These are phyloP conservation scores for Rhizoclosmatium globosum DNA, from an alignment of 192 early-diverging fungal species.

Conservation along the genomic window DNA sequence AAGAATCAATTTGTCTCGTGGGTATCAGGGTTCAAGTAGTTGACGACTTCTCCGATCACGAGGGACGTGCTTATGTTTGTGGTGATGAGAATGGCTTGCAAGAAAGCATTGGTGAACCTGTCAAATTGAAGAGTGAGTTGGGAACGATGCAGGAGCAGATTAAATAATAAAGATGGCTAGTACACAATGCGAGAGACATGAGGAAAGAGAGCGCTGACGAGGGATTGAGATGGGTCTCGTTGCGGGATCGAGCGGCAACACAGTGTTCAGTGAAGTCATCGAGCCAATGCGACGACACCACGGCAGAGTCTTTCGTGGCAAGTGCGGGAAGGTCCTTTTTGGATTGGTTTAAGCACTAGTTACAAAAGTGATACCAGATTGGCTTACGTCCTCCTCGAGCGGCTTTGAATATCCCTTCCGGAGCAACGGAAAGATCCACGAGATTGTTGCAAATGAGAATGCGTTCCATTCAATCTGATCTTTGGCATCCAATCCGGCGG, in stretches of 20 bases:
- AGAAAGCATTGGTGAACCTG: slow-evolving; percentile 5
- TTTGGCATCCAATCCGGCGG: too few relatives aligned
- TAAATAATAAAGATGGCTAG: background rate
- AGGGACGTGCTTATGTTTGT: background rate
- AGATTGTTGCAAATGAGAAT: slow-evolving; percentile 34
- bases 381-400: background rate
- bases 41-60: slow-evolving; percentile 24
- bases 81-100: background rate
- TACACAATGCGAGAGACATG: slow-evolving; percentile 17
- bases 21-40: background rate
- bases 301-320: background rate
- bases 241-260: too few relatives aligned
- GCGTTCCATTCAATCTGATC: slow-evolving; percentile 21
- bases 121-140: background rate
- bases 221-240: slow-evolving; percentile 5
- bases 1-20: slow-evolving; percentile 4
- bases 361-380: too few relatives aligned
- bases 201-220: slow-evolving; percentile 17
- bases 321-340: slow-evolving; percentile 22
- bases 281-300: background rate
- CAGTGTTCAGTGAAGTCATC: slow-evolving; percentile 5
- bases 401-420: slow-evolving; percentile 22
- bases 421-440: slow-evolving; percentile 37
- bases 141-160: background rate
- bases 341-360: too few relatives aligned